phyloP scores from a whole-genome alignment of 2,329 filamentous ascomycete species.

The Tolypocladium ovalisporum region DNA sequence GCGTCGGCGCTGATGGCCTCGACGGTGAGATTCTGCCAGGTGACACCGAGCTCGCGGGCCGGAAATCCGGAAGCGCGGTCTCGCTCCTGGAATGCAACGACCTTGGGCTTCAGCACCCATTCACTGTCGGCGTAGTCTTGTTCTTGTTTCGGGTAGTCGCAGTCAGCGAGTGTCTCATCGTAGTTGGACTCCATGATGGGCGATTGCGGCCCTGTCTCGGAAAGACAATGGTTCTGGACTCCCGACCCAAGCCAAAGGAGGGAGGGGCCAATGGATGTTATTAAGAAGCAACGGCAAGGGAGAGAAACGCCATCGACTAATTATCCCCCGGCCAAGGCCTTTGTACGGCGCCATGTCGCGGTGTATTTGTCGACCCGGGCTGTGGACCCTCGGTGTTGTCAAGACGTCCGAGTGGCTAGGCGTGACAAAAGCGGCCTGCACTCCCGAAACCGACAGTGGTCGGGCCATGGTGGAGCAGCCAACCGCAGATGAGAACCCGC shows the following conservation, averaged over 20 bases:
- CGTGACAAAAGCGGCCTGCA: background rate
- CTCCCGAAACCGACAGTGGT: background rate
- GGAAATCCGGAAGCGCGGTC: slow-evolving; percentile 34
- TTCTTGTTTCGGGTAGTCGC: slow-evolving; percentile 6
- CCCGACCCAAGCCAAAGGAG: background rate
- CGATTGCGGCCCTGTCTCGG: background rate
- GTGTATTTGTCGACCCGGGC: background rate
- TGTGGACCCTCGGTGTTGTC: background rate
- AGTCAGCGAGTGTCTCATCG: slow-evolving; percentile 12
- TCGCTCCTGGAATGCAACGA: slow-evolving; percentile 30
- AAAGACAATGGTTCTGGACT: background rate
- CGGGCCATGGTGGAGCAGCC: background rate
- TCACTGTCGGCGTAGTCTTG: slow-evolving; percentile 12
- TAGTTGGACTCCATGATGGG: slow-evolving; percentile 16
- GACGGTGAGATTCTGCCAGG: slow-evolving; percentile 55
- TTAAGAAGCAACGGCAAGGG: background rate
- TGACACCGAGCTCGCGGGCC: slow-evolving; percentile 45
- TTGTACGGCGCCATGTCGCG: background rate
- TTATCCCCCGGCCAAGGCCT: background rate
- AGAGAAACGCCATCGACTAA: background rate
- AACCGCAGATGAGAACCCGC: background rate
- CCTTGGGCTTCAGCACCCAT: slow-evolving; percentile 37
- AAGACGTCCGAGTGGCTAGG: background rate
- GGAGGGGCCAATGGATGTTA: too few species aligned
- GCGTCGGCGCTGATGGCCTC: slow-evolving; percentile 50